Conservation (phyloP, 2,329 filamentous ascomycete species). For the Aspergillus pseudotamarii region DNA sequence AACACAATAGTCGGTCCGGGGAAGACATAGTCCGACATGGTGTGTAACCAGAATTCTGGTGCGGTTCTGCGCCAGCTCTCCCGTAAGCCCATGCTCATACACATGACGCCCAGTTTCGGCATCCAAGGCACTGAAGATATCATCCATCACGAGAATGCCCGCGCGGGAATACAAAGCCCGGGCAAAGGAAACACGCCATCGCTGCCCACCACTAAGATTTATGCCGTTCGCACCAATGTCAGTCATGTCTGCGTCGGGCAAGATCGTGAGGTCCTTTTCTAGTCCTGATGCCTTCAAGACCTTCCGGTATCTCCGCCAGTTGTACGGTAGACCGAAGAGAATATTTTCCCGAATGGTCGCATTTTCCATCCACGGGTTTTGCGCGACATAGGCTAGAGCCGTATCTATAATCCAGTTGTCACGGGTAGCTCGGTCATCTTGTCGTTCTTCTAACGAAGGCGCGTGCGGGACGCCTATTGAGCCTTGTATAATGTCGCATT, state of each 20-base stretch:
- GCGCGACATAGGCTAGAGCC: constrained; percentile 73
- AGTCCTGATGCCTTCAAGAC: constrained; percentile 74
- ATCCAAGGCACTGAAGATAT: constrained; percentile 81
- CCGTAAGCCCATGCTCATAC: constrained; percentile 74
- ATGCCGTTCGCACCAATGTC: constrained; percentile 85
- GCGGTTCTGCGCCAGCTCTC: constrained; percentile 67
- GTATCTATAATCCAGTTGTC: constrained; percentile 71
- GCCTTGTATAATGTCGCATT: constrained; percentile 69
- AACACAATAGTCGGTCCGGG: constrained; percentile 73
- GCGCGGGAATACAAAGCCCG: constrained; percentile 78
- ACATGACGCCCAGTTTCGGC: constrained; percentile 79
- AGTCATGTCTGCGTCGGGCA: constrained; percentile 75
- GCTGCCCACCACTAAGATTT: constrained; percentile 80
- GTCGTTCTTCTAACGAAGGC: constrained; percentile 57
- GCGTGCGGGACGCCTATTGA: constrained; percentile 56
- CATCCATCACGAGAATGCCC: constrained; percentile 75
- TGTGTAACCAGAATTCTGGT: constrained; percentile 82
- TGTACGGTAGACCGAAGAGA: constrained; percentile 71
- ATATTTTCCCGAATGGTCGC: constrained; percentile 78
- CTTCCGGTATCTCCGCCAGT: constrained; percentile 69
- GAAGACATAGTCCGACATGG: constrained; percentile 71
- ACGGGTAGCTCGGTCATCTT: constrained; percentile 64
- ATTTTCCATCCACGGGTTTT: constrained; percentile 86
- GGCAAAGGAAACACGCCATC: constrained; percentile 79
- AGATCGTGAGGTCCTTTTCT: constrained; percentile 73